Percentiles rank a stretch among this genome's conserved stretches.
phyloP scores from a whole-genome alignment of 768 basidiomycete species.

The Panus rudis region DNA sequence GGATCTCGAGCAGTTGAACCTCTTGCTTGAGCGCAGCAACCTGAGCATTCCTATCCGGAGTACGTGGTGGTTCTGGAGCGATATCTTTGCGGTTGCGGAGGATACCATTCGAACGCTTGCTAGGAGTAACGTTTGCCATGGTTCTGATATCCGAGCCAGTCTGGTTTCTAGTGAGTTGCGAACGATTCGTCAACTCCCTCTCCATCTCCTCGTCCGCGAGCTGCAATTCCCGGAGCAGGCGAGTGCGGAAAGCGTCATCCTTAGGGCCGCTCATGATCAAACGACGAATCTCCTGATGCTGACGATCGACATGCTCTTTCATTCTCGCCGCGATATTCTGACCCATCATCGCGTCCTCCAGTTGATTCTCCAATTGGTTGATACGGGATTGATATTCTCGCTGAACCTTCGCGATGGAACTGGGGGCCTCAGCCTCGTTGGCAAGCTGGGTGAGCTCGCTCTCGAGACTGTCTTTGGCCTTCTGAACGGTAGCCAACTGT shows the following conservation, averaged over 20 bases:
- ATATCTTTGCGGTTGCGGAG: slow-evolving; percentile 31
- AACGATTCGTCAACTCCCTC: slow-evolving; percentile 37
- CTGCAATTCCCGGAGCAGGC: slow-evolving; percentile 57
- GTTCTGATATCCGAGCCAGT: slow-evolving; percentile 27
- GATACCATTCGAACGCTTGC: slow-evolving; percentile 35
- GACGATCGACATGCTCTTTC: slow-evolving; percentile 54
- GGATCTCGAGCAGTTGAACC: slow-evolving; percentile 59
- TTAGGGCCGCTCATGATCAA: slow-evolving; percentile 51
- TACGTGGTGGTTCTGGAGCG: slow-evolving; percentile 28
- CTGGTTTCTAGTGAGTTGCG: too few species aligned
- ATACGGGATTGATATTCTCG: slow-evolving; percentile 61
- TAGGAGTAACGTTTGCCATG: slow-evolving; percentile 41
- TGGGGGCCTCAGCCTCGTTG: slow-evolving; percentile 46
- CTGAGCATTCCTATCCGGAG: slow-evolving; percentile 38
- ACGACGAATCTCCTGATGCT: slow-evolving; percentile 68
- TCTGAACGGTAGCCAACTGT: slow-evolving; percentile 44
- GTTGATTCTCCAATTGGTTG: slow-evolving; percentile 51
- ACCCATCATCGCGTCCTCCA: slow-evolving; percentile 49
- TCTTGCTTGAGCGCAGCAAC: slow-evolving; percentile 52
- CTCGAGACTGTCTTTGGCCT: slow-evolving; percentile 62
- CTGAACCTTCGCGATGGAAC: slow-evolving; percentile 52
- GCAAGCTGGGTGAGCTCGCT: slow-evolving; percentile 59
- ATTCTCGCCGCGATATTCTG: slow-evolving; percentile 46
- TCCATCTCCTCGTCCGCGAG: slow-evolving; percentile 50
- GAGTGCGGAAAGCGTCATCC: slow-evolving; percentile 55